These are phyloP conservation scores for Wickerhamomyces alni DNA, from an alignment of 805 yeast species.

Conservation along the genomic window DNA sequence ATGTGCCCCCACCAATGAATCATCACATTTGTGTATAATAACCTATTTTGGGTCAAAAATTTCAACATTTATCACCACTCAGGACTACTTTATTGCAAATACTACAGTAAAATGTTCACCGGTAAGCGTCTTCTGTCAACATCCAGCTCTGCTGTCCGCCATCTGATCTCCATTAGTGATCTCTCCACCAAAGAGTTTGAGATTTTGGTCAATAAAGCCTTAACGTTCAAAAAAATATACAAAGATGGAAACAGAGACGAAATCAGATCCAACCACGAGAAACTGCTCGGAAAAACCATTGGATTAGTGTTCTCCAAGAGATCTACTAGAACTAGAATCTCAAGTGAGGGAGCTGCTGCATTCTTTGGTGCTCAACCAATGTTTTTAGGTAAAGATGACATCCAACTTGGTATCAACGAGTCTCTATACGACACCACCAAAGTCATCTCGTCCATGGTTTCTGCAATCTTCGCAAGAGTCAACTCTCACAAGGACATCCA, in stretches of 20 bases:
- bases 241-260: constrained; percentile 42
- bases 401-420: constrained; percentile 95
- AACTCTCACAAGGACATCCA: constrained; percentile 77
- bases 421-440: constrained; percentile 81
- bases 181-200: constrained; percentile 66
- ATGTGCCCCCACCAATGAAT: no score
- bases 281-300: constrained; percentile 73
- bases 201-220: constrained; percentile 69
- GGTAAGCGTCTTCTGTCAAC: constrained; percentile 15
- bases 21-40: no score
- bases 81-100: no score
- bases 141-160: constrained; percentile 35
- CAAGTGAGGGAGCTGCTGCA: constrained; percentile 90
- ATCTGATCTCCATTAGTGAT: constrained; percentile 77
- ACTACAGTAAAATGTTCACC: constrained; percentile 8
- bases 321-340: constrained; percentile 91
- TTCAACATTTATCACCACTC: background rate
- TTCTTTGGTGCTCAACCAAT: constrained; percentile 94
- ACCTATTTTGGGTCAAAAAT: no score
- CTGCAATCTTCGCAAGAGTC: constrained; percentile 97
- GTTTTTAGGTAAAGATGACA: constrained; percentile 95
- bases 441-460: constrained; percentile 91
- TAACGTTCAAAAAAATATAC: constrained; percentile 55
- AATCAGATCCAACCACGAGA: constrained; percentile 32
- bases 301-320: constrained; percentile 86